Conservation (phyloP, 257 asterid species). For the Salvia hispanica region DNA sequence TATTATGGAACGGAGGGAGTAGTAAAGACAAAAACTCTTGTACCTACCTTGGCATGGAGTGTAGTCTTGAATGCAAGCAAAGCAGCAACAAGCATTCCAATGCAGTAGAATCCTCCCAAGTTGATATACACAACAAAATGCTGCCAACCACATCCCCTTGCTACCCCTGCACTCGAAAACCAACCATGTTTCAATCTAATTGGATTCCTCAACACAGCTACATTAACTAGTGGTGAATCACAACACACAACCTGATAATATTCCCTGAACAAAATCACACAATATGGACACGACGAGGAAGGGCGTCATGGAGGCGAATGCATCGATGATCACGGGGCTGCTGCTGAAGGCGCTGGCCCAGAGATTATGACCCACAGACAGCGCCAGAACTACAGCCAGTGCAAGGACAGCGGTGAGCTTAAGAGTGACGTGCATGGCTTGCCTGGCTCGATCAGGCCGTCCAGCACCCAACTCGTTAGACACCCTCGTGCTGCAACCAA, state of each 20-base stretch:
- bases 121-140: slow-evolving; percentile 57
- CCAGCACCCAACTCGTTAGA: slow-evolving; percentile 85
- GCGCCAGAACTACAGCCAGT: slow-evolving; percentile 41
- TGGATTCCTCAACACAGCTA: background rate
- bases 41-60: slow-evolving; percentile 57
- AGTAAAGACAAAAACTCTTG: too few relatives aligned
- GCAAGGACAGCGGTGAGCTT: slow-evolving; percentile 51
- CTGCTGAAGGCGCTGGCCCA: slow-evolving; percentile 74
- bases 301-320: slow-evolving; percentile 67
- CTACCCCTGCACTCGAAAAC: slow-evolving; percentile 53
- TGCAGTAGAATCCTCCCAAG: slow-evolving; percentile 56
- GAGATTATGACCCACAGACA: slow-evolving; percentile 51
- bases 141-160: slow-evolving; percentile 85
- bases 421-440: slow-evolving; percentile 63
- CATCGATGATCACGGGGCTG: slow-evolving; percentile 48
- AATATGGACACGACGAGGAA: slow-evolving; percentile 51
- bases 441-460: slow-evolving; percentile 58
- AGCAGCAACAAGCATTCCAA: slow-evolving; percentile 66
- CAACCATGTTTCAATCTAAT: background rate
- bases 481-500: slow-evolving; percentile 73
- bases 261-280: slow-evolving; percentile 63
- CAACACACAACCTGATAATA: slow-evolving; percentile 55
- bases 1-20: too few relatives aligned
- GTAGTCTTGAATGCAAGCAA: slow-evolving; percentile 58
- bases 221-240: background rate